phyloP scores from a whole-genome alignment of 345 rosid species.

The Hypericum perforatum region DNA sequence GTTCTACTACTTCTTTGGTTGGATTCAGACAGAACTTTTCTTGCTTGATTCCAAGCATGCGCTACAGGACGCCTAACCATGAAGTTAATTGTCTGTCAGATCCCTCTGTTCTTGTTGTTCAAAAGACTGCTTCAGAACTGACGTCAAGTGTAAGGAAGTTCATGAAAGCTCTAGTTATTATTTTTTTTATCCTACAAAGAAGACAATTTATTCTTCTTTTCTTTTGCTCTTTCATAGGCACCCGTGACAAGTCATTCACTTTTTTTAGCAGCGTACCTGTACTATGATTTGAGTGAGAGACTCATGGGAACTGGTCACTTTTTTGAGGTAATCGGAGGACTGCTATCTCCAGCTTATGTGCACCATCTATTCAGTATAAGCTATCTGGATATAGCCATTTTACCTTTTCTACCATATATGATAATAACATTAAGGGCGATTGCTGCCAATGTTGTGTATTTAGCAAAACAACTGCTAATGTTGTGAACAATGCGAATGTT shows the following conservation, averaged over 20 bases:
- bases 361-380: background rate
- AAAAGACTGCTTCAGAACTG: conserved; percentile 49
- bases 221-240: conserved; percentile 30
- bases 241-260: conserved; percentile 38
- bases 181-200: background rate
- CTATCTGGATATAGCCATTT: background rate
- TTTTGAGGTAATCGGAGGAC: conserved; percentile 50
- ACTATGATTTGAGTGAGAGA: conserved; percentile 69
- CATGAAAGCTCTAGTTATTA: background rate
- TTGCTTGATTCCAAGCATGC: conserved; percentile 20
- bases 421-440: too few relatives aligned
- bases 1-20: conserved; percentile 39
- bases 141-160: conserved; percentile 48
- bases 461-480: too few relatives aligned
- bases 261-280: conserved; percentile 67
- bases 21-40: conserved; percentile 59
- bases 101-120: conserved; percentile 40
- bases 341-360: background rate
- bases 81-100: conserved; percentile 23
- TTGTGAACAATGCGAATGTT: too few relatives aligned
- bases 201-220: background rate
- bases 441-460: too few relatives aligned
- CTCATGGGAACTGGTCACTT: conserved; percentile 45
- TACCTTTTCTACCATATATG: too few relatives aligned
- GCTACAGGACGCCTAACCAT: conserved; percentile 16